These are phyloP conservation scores for Soucietia sequanensis DNA, from an alignment of 805 yeast species.

Conservation along the genomic window DNA sequence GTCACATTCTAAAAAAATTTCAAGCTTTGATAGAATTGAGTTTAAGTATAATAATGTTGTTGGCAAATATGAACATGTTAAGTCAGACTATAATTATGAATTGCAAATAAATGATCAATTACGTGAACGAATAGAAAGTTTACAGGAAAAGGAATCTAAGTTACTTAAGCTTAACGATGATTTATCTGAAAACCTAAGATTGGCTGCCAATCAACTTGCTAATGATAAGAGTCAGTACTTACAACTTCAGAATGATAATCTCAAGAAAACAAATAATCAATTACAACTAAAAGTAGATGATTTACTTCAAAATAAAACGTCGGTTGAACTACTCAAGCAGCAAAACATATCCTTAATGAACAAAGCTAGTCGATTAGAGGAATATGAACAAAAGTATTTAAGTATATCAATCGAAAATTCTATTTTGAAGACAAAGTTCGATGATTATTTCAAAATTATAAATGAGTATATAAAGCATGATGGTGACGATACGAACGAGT, in stretches of 20 bases:
- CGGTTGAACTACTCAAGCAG: slow-evolving; percentile 53
- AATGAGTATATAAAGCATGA: slow-evolving; percentile 25
- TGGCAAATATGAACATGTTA: slow-evolving; percentile 31
- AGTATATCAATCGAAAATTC: slow-evolving; percentile 51
- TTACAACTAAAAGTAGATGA: slow-evolving; percentile 53
- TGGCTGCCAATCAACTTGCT: slow-evolving; percentile 10
- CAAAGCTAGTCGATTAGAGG: slow-evolving; percentile 38
- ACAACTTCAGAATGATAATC: slow-evolving; percentile 28
- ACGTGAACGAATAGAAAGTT: slow-evolving; percentile 30
- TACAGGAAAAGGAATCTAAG: slow-evolving; percentile 20
- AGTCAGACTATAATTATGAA: slow-evolving; percentile 33
- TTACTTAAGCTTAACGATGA: slow-evolving; percentile 26
- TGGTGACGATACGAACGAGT: slow-evolving; percentile 11
- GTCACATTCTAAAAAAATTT: slow-evolving; percentile 13
- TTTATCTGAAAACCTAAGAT: slow-evolving; percentile 19
- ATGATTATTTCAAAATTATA: slow-evolving; percentile 46
- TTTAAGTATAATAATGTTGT: slow-evolving; percentile 19
- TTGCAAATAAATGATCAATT: slow-evolving; percentile 37
- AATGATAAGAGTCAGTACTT: slow-evolving; percentile 12
- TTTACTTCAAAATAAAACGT: slow-evolving; percentile 46
- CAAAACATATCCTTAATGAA: slow-evolving; percentile 46
- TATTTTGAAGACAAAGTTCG: slow-evolving; percentile 44
- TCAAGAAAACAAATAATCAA: slow-evolving; percentile 51
- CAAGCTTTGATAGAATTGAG: slow-evolving; percentile 14
- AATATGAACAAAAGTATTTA: slow-evolving; percentile 43